Evolutionary conservation across 2,329 filamentous ascomycete species (phyloP), one percentile per base, ranked within the genome.

Genomic region (Aspergillus bombycis): DNA sequence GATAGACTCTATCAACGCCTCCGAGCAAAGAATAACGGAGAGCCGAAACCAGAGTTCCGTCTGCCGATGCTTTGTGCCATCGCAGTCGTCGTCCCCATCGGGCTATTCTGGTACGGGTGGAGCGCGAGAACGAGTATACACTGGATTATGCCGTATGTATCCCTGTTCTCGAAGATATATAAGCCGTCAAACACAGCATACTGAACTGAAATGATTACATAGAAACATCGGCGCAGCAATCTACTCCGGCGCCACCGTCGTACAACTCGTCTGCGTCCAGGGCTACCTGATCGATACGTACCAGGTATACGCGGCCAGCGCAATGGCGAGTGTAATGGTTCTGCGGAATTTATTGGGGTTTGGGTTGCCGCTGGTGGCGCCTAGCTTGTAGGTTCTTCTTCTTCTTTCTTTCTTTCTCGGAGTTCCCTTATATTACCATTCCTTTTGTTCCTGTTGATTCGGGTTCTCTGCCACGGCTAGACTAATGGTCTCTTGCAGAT

Each of bases 91-190:
- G 77, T 85, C 0, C 84, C 86, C 0, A 63, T 80, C 0, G 83
- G 84, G 0, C 73, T 88, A 2, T 84, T 86, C 64, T 80, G 83
- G 71, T 88, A 88, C 64, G 85, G 85, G 16, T 88, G 85, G 85
- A 79, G 78, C 1, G 83, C 84, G 0, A 77, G 85, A 57, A 72
- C 74, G 2, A 72, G 75, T 34, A 68, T 79, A 0, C 84, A 86
- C 64, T 86, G 85, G 81, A 83, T 86, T 34, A 76, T 82, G 62
- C 84, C 85, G 2, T 48, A 28, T 11, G 28, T 50, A 9, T 16
- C 10, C 7, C 12, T 6, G 0, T 14, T 0, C 34, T 12, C 34
- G 2, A 16, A 14, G 1, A 16, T 36, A 36, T 36, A 2, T 0
- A 0, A 16, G 6, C 34, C 0, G 10, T 36, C 34, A 12, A 36